phyloP scores from a whole-genome alignment of 2,329 filamentous ascomycete species.

The Chrysoporthe deuterocubensis region DNA sequence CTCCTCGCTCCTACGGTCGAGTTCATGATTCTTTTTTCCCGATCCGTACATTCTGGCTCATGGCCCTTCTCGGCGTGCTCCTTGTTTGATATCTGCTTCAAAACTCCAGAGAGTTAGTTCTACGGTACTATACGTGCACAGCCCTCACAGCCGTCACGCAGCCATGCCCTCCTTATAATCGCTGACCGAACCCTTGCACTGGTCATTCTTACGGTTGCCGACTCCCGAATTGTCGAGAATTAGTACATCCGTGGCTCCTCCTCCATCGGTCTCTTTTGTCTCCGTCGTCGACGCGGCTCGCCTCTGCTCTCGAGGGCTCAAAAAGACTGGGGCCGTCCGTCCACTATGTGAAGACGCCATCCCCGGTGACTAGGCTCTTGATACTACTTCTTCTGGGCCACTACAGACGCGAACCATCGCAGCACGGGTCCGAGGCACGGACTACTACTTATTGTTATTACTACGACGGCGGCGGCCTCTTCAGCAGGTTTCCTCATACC shows the following conservation, averaged over 20 bases:
- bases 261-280: not conserved
- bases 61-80: slow-evolving; percentile 13
- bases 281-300: slow-evolving; percentile 3
- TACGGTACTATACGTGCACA: slow-evolving; percentile 8
- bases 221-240: not conserved
- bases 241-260: slow-evolving; percentile 4
- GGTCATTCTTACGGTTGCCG: not conserved
- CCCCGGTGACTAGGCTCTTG: not conserved
- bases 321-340: not conserved
- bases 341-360: slow-evolving; percentile 14
- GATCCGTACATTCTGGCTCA: not conserved
- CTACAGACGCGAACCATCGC: not conserved
- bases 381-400: not conserved
- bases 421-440: not conserved
- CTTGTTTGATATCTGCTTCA: slow-evolving; percentile 22
- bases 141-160: not conserved
- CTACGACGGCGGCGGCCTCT: not conserved
- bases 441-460: not conserved
- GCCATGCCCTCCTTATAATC: slow-evolving; percentile 20
- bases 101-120: slow-evolving; percentile 5
- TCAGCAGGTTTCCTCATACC: not conserved
- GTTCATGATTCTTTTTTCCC: slow-evolving; percentile 16
- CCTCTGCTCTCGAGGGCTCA: not conserved
- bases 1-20: slow-evolving; percentile 13
- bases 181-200: slow-evolving; percentile 4